These are phyloP conservation scores for Onygenales sp. DNA, from an alignment of 2,329 filamentous ascomycete genomes.

Conservation along the genomic window DNA sequence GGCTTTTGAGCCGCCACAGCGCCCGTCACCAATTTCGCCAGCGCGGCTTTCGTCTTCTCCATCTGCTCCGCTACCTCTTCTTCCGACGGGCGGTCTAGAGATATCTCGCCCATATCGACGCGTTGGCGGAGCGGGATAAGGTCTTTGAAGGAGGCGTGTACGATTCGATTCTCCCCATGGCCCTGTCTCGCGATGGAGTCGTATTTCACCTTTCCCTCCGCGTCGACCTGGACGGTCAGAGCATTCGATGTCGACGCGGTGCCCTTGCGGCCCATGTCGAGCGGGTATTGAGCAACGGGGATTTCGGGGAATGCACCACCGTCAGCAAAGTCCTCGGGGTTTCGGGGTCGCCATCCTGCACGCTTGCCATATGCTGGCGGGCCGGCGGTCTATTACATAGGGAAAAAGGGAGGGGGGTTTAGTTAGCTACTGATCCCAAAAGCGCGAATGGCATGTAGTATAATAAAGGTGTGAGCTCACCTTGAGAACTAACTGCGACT, in stretches of 20 bases:
- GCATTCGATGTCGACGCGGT: conserved; percentile 64
- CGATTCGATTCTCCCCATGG: conserved; percentile 70
- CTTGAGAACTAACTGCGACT: conserved; percentile 75
- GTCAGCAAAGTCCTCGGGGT: conserved; percentile 86
- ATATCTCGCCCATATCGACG: conserved; percentile 85
- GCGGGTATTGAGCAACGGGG: conserved; percentile 85
- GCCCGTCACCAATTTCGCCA: conserved; percentile 71
- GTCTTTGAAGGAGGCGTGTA: conserved; percentile 95
- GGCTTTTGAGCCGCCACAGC: conserved; percentile 89
- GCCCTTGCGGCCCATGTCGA: conserved; percentile 83
- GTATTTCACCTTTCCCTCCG: conserved; percentile 89
- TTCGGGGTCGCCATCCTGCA: conserved; percentile 80
- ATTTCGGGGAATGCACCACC: conserved; percentile 94
- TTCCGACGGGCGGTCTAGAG: conserved; percentile 71
- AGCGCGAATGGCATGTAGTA: not conserved
- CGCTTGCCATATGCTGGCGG: conserved; percentile 84
- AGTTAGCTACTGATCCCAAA: not conserved
- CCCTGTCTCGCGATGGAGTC: conserved; percentile 88
- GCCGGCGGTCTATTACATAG: conserved; percentile 52
- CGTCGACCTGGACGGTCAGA: conserved; percentile 83
- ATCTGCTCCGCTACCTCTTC: conserved; percentile 78
- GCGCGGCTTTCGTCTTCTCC: conserved; percentile 77
- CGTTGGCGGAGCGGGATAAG: conserved; percentile 87
- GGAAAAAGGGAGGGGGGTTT: conserved; percentile 9
- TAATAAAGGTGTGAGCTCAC: conserved; percentile 28